These are phyloP conservation scores for Epichloe festucae DNA, from an alignment of 2,329 filamentous ascomycete genomes.

Conservation along the genomic window DNA sequence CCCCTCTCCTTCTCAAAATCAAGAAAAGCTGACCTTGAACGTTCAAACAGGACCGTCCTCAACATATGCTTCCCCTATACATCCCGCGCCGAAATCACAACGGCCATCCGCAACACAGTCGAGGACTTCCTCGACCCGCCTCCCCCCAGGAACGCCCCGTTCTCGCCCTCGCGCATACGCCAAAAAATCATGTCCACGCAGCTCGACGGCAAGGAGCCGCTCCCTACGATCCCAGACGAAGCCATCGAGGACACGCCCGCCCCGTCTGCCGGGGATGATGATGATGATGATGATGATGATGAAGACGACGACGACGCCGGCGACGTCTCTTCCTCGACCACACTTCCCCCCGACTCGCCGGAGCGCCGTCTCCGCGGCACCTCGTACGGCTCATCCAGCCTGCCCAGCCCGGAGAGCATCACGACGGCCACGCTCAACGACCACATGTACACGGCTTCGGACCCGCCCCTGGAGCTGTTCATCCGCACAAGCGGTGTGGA, in stretches of 20 bases:
- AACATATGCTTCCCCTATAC: conserved; percentile 99
- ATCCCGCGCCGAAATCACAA: conserved; percentile 86
- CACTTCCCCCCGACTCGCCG: conserved; percentile 41
- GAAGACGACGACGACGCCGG: conserved; percentile 33
- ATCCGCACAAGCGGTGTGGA: conserved; percentile 88
- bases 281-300: conserved; percentile 20
- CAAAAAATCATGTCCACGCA: conserved; percentile 68
- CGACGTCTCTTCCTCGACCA: conserved; percentile 40
- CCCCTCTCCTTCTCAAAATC: not conserved
- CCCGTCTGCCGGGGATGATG: conserved; percentile 22
- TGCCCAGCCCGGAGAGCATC: conserved; percentile 73
- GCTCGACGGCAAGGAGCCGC: conserved; percentile 32
- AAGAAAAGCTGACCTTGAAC: conserved; percentile 4
- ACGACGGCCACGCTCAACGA: conserved; percentile 67
- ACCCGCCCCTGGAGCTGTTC: conserved; percentile 81
- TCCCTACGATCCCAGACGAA: conserved; percentile 35
- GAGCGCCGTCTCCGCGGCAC: conserved; percentile 23
- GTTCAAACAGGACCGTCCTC: conserved; percentile 37
- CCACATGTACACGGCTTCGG: conserved; percentile 77
- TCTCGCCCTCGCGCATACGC: conserved; percentile 78
- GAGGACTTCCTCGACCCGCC: conserved; percentile 70
- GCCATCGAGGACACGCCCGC: conserved; percentile 1
- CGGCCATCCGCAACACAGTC: conserved; percentile 77
- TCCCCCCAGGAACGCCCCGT: conserved; percentile 51
- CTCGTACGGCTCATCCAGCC: conserved; percentile 22